phyloP scores from a whole-genome alignment of 2,329 filamentous ascomycete genomes.

The Aureobasidium vineae region DNA sequence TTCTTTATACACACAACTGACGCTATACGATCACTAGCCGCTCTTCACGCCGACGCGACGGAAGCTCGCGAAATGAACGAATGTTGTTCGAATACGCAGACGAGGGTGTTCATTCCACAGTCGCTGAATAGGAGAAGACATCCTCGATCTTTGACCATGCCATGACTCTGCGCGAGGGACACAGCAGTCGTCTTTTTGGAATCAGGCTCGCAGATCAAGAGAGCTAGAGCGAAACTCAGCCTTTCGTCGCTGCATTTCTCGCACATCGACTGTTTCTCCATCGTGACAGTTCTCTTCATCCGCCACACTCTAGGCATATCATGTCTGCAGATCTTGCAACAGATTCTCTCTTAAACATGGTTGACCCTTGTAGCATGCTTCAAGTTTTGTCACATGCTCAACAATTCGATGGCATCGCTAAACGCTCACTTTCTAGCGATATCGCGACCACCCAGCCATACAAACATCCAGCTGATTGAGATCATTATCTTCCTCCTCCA shows the following conservation, averaged over 20 bases:
- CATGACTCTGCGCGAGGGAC: neutral
- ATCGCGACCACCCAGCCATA: conserved; percentile 34
- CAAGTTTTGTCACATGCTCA: neutral
- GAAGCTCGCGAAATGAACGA: neutral
- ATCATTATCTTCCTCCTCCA: conserved; percentile 38
- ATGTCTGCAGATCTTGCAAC: conserved; percentile 13
- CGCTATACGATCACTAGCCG: neutral
- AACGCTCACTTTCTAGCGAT: conserved; percentile 34
- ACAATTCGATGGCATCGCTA: neutral
- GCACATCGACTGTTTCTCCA: conserved; percentile 17
- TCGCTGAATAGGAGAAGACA: neutral
- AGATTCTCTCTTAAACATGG: neutral
- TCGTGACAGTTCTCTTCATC: neutral
- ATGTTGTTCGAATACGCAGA: neutral
- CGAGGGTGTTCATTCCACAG: neutral
- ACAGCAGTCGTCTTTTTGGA: neutral
- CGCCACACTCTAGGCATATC: neutral
- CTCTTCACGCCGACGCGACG: neutral
- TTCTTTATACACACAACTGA: neutral
- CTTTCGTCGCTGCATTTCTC: neutral
- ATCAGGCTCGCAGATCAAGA: neutral
- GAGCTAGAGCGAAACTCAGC: neutral
- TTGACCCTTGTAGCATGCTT: neutral
- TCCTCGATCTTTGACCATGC: neutral
- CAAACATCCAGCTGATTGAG: conserved; percentile 35